Evolutionary conservation across 2,329 filamentous ascomycete species (phyloP), one percentile per base, ranked within the genome.

Genomic region (Fusarium humuli): DNA sequence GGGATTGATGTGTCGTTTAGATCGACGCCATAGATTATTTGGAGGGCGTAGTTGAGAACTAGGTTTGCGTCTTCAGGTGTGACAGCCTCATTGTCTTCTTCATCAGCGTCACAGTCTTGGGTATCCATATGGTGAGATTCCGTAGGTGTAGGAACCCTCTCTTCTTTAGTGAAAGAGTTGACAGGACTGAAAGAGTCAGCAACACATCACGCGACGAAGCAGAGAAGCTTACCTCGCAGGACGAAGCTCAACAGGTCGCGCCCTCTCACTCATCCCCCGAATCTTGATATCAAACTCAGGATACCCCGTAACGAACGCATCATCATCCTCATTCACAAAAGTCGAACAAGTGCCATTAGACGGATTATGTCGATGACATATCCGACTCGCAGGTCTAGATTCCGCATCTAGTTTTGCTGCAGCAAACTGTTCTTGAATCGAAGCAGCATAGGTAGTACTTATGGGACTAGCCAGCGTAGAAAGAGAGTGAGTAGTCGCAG

Each of bases 21-120:
- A 22, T 82, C 79, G 1, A 82, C 70, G 4, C 81, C 81, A 54
- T 81, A 82, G 7, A 79, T 76, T 0, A 81, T 50, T 34, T 82
- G 81, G 1, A 82, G 74, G 0, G 77, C 73, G 47, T 81, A 82
- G 42, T 78, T 77, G 20, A 82, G 73, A 3, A 82, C 65, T 0
- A 74, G 67, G 16, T 80, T 79, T 16, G 77, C 76, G 53, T 82
- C 80, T 3, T 80, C 78, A 4, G 70, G 59, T 0, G 78, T 75
- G 9, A 77, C 65, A 44, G 80, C 78, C 7, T 73, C 71, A 6
- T 63, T 68, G 2, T 57, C 69, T 13, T 63, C 70, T 23, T 76
- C 73, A 14, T 65, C 54, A 8, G 55, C 42, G 18, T 74, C 65
- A 23, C 55, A 60, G 4, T 64, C 52, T 16, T n/a, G 45, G 1